These are phyloP conservation scores for Malassezia obtusa DNA, from an alignment of 1,284 basidiomycete genomes.

Conservation along the genomic window DNA sequence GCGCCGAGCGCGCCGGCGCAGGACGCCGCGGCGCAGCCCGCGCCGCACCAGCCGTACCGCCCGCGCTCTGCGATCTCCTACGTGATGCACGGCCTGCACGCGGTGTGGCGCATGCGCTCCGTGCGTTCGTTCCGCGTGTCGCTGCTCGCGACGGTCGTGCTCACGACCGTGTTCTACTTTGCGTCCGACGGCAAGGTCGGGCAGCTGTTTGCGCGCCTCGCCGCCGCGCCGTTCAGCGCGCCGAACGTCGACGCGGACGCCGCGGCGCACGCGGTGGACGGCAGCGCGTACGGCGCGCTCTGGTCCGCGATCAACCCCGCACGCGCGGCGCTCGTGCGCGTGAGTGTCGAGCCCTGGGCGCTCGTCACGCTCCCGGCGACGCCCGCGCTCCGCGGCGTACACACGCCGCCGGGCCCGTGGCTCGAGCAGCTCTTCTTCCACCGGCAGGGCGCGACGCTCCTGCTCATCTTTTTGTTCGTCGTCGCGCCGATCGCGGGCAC, in stretches of 20 bases:
- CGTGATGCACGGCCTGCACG: not conserved
- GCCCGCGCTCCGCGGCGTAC: not conserved
- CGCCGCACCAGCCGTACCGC: conserved; percentile 5
- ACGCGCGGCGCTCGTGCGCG: conserved; percentile 49
- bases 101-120: not conserved
- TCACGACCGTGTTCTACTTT: not conserved
- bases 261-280: not conserved
- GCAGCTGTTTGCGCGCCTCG: not conserved
- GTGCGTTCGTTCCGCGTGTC: not conserved
- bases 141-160: not conserved
- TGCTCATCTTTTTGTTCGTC: conserved; percentile 49
- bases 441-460: conserved; percentile 15
- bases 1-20: not conserved
- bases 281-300: conserved; percentile 6
- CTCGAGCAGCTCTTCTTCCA: conserved; percentile 16
- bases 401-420: conserved; percentile 12
- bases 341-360: conserved; percentile 69
- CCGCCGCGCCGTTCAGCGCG: not conserved
- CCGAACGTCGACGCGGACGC: not conserved
- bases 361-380: conserved; percentile 54
- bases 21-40: not conserved
- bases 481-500: conserved; percentile 73
- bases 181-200: not conserved
- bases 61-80: not conserved
- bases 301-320: conserved; percentile 11